Percentiles rank a stretch among this genome's conserved stretches.
Conservation (phyloP, 192 early-diverging fungal species). For the Haplosporangium gracile region DNA sequence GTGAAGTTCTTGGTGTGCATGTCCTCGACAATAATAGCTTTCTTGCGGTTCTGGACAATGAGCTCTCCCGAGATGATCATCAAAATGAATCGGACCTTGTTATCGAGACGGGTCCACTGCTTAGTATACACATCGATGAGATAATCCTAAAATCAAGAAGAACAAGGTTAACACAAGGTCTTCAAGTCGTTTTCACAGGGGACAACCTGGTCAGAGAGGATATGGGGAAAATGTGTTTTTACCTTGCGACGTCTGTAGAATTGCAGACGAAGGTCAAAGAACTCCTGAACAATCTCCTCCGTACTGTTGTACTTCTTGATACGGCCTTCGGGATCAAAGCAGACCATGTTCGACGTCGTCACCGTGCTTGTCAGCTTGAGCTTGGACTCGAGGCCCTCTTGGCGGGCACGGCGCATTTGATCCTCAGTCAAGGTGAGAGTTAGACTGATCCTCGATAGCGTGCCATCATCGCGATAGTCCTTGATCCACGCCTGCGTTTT, state of each 20-base stretch:
- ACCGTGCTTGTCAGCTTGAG: constrained; percentile 84
- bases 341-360: constrained; percentile 92
- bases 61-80: constrained; percentile 92
- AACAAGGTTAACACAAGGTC: not conserved
- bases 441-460: constrained; percentile 75
- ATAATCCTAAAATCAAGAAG: constrained; percentile 56
- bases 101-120: constrained; percentile 79
- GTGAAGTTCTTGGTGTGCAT: constrained; percentile 77
- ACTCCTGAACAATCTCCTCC: constrained; percentile 88
- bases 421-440: constrained; percentile 72
- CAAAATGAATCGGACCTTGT: constrained; percentile 89
- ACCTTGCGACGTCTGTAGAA: constrained; percentile 95
- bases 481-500: constrained; percentile 77
- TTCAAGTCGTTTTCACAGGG: not conserved
- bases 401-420: constrained; percentile 78
- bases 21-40: constrained; percentile 78
- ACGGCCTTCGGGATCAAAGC: constrained; percentile 90
- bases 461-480: constrained; percentile 82
- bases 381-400: constrained; percentile 84
- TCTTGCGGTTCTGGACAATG: constrained; percentile 88
- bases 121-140: constrained; percentile 74
- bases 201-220: not conserved
- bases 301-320: constrained; percentile 84
- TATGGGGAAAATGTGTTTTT: not conserved
- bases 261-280: constrained; percentile 85